A percentile compares a stretch with the other conserved stretches of the same genome.
Evolutionary conservation across 306 rosid species (phyloP).

Genomic region (Cicer bijugum): DNA sequence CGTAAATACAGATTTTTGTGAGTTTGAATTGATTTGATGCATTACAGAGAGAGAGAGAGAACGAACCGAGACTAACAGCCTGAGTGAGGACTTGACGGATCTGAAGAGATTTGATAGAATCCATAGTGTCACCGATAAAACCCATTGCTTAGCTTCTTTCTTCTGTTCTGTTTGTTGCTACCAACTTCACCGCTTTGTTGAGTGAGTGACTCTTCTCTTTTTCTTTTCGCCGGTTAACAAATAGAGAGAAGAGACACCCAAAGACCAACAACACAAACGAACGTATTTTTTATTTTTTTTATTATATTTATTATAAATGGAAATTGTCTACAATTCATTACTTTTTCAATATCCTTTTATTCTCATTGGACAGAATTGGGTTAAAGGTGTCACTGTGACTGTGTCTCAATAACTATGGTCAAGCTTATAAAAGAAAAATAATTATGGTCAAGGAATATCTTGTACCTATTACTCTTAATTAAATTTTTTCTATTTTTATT

Average conservation of each 20-base stretch:
- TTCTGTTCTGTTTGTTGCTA: background rate
- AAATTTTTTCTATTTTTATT: too few relatives aligned
- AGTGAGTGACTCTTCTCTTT: background rate
- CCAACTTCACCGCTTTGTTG: conserved; percentile 17
- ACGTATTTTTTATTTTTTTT: background rate
- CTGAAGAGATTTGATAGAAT: conserved; percentile 83
- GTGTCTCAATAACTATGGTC: too few relatives aligned
- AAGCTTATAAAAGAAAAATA: too few relatives aligned
- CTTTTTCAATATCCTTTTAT: too few relatives aligned
- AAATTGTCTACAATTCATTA: too few relatives aligned
- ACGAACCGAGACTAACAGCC: conserved; percentile 81
- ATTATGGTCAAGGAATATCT: too few relatives aligned
- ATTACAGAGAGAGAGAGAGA: background rate
- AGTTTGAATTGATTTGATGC: background rate
- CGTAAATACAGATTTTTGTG: background rate
- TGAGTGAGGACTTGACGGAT: conserved; percentile 83
- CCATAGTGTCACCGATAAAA: conserved; percentile 71
- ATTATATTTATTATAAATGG: background rate
- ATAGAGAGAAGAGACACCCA: background rate
- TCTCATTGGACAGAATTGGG: too few relatives aligned
- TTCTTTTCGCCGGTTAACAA: background rate
- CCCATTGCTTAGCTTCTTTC: conserved; percentile 53
- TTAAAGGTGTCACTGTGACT: too few relatives aligned
- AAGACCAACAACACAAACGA: background rate
- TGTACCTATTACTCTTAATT: too few relatives aligned